Evolutionary conservation across 108 stramenopile species (phyloP), one percentile per base, ranked within the genome.

Genomic region (Skeletonema grethae): DNA sequence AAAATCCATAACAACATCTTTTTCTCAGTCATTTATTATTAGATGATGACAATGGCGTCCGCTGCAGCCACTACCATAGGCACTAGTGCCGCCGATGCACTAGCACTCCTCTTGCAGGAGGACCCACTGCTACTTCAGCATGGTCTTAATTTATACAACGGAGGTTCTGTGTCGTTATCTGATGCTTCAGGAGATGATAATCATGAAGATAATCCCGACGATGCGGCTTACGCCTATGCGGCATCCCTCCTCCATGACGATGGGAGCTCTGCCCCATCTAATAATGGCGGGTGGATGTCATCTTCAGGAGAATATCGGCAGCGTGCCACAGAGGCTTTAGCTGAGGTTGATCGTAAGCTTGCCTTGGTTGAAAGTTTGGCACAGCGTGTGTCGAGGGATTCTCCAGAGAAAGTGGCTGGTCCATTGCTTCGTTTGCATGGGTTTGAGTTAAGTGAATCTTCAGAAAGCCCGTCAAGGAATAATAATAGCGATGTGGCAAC

Each of bases 311-410:
- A 70, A 60, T 77, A 77, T 62, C 80, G 82, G 63, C 72, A 79
- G 57, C 84, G 76, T 36, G 93, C 93, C 18, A 85, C 86, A 35
- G 86, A 84, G 31, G 90, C 90, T 10, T 65, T 94, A 72, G 86
- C 82, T 29, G 90, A 94, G 61, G 93, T 94, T n/a, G 87, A 91
- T 35, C 87, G 90, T 3, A 91, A 91, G 61, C 75, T 73, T 20
- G 83, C 86, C 12, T 65, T 94, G 63, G 93, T 94, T 50, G 86
- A 87, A 64, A 87, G 87, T 57, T 68, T 94, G 75, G 86, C 88
- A 24, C 88, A 88, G 38, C 75, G 90, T 36, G 73, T 94, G 1
- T 86, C 86, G 10, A 65, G 93, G 32, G 90, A 90, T 36, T 75
- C 71, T 31, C 93, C 93, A 2, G 90, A 88, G 69, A 83, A 82